Evolutionary conservation across 805 yeast genomes (phyloP), one percentile per base, ranked within the genome.

Genomic region (Grigorovia humatica): DNA sequence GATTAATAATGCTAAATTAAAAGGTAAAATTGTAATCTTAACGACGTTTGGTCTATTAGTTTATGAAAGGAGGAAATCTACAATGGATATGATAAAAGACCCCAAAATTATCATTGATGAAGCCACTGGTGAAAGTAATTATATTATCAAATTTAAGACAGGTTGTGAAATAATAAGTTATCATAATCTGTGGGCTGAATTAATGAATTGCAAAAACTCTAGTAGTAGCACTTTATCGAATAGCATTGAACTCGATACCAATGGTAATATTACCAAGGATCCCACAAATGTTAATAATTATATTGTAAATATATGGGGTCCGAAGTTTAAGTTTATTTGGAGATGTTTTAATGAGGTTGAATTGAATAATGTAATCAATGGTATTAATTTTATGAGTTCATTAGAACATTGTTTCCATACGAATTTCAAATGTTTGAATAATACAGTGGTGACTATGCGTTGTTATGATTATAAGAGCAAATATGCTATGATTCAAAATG

Each of bases 311-410:
- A 30, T 54, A 9, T 50, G 53, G 52, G 47, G 48, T 8, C 18
- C 19, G 1, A 47, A 51, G 27, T 52, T 53, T 27, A 73, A 69
- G 50, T 69, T 67, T 43, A 58, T 67, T 1, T 76, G 73, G 59
- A 68, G 68, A 57, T 79, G 81, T 13, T 65, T 61, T 7, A 67
- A 68, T 20, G 61, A 63, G n/a, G 65, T 65, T 20, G 86, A 81
- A 43, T 67, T 76, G 65, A 60, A 66, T n/a, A 75, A 76, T 20
- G 84, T 90, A 90, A 73, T 82, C 43, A 70, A 69, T 38, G 64
- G 77, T 8, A 77, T 65, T 13, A 64, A 67, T 44, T 47, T 63
- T 18, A 49, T 58, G 44, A 63, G 65, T 53, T 53, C 69, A 35
- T 43, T 47, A 51, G 58, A 59, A 55, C 52, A 63, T 29, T 63